These are phyloP conservation scores for Teunomyces stri DNA, from an alignment of 805 yeast genomes.

Conservation along the genomic window DNA sequence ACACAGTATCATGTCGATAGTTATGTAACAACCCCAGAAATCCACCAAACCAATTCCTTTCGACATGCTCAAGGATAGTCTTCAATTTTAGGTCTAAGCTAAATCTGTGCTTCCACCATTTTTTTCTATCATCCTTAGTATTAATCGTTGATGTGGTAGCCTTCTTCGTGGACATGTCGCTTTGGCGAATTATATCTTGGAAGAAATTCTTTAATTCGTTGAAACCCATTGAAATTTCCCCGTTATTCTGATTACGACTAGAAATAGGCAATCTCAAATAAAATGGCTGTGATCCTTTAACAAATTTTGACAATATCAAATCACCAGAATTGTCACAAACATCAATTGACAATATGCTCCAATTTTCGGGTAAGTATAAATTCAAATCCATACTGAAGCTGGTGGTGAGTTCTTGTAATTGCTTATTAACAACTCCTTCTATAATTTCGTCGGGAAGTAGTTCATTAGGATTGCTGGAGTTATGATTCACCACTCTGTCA, in stretches of 20 bases:
- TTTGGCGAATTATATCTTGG: constrained; percentile 51
- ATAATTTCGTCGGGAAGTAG: constrained; percentile 8
- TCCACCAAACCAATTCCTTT: constrained; percentile 74
- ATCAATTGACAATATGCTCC: constrained; percentile 64
- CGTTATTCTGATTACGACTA: constrained; percentile 35
- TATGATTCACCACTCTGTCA: constrained; percentile 16
- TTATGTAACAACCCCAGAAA: constrained; percentile 61
- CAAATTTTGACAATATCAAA: constrained; percentile 49
- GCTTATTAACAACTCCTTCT: not conserved
- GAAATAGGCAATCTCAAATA: constrained; percentile 56
- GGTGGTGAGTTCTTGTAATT: not conserved
- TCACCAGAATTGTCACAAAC: constrained; percentile 56
- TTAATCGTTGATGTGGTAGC: constrained; percentile 51
- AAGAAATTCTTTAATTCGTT: constrained; percentile 34
- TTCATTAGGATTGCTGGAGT: constrained; percentile 9
- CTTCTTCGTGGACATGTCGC: constrained; percentile 57
- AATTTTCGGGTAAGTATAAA: constrained; percentile 39
- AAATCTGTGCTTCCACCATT: constrained; percentile 79
- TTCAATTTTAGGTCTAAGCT: constrained; percentile 56
- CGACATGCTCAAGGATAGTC: constrained; percentile 54
- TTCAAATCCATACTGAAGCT: constrained; percentile 11
- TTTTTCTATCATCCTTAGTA: constrained; percentile 56
- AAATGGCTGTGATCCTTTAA: constrained; percentile 35
- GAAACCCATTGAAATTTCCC: constrained; percentile 27
- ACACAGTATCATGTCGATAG: constrained; percentile 15